Percentiles rank a stretch among this genome's conserved stretches.
phyloP scores from a whole-genome alignment of 805 yeast species.

The Gaillardinia entomophila region DNA sequence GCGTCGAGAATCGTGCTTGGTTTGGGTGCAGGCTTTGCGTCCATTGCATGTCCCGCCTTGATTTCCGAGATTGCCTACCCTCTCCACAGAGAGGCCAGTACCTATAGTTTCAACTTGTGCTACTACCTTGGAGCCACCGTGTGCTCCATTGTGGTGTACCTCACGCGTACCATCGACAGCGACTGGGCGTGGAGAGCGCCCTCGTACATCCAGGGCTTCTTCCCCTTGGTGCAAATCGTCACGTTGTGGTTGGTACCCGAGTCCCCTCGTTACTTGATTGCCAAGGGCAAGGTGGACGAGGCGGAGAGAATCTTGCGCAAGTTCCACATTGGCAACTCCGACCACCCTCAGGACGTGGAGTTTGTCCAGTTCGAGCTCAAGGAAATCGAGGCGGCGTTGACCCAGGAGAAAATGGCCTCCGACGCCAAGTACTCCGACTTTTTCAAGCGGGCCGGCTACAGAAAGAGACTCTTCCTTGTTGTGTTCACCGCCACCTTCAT shows the following conservation, averaged over 20 bases:
- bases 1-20: slow-evolving; percentile 45
- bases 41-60: slow-evolving; percentile 42
- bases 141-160: slow-evolving; percentile 48
- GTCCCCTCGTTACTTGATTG: slow-evolving; percentile 41
- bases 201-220: slow-evolving; percentile 42
- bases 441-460: slow-evolving; percentile 29
- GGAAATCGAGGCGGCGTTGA: slow-evolving; percentile 22
- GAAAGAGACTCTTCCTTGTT: slow-evolving; percentile 36
- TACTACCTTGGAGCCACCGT: slow-evolving; percentile 51
- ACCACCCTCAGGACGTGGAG: slow-evolving; percentile 12
- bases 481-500: slow-evolving; percentile 27
- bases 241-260: slow-evolving; percentile 40
- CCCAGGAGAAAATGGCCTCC: slow-evolving; percentile 32
- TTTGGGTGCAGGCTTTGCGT: slow-evolving; percentile 37
- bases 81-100: slow-evolving; percentile 16
- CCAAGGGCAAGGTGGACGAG: slow-evolving; percentile 35
- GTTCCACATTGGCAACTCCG: slow-evolving; percentile 35
- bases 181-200: slow-evolving; percentile 53
- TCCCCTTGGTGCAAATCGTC: slow-evolving; percentile 37
- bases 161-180: slow-evolving; percentile 27
- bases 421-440: slow-evolving; percentile 34
- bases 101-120: slow-evolving; percentile 42
- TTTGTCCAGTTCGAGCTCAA: slow-evolving; percentile 16
- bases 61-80: slow-evolving; percentile 49
- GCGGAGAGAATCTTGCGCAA: slow-evolving; percentile 37